Conservation (phyloP, 495 filamentous ascomycete genomes). For the Tuber microsphaerosporum region DNA sequence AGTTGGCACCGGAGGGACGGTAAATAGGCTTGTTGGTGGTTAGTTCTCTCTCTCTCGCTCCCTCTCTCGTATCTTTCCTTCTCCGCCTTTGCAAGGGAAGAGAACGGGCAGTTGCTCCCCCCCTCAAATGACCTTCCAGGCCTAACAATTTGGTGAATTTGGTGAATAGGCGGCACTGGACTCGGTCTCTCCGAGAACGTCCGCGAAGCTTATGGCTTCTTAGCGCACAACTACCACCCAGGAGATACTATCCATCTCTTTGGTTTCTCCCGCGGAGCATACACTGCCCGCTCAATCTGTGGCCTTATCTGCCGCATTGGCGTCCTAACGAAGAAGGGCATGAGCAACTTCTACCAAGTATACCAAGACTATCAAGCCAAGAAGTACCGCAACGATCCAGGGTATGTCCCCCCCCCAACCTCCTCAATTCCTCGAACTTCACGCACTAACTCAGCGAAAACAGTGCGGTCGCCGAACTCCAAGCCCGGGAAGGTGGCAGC, state of each 20-base stretch:
- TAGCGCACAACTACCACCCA: slow-evolving; percentile 59
- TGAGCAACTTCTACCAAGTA: slow-evolving; percentile 58
- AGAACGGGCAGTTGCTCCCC: neutral
- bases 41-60: slow-evolving; percentile 5
- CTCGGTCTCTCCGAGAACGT: slow-evolving; percentile 48
- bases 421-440: too few relatives aligned
- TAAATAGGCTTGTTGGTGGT: slow-evolving; percentile 49
- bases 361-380: slow-evolving; percentile 47
- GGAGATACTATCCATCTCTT: slow-evolving; percentile 66
- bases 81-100: neutral
- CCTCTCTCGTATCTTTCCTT: neutral
- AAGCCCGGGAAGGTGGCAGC: slow-evolving; percentile 19
- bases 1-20: slow-evolving; percentile 47
- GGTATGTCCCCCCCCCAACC: slow-evolving; percentile 10
- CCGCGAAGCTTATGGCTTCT: slow-evolving; percentile 61
- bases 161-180: slow-evolving; percentile 19
- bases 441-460: neutral
- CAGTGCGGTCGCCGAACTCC: slow-evolving; percentile 17
- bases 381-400: slow-evolving; percentile 12
- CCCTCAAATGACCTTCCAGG: neutral
- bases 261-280: slow-evolving; percentile 67
- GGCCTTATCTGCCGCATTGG: slow-evolving; percentile 58
- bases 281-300: slow-evolving; percentile 60
- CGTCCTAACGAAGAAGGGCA: slow-evolving; percentile 57
- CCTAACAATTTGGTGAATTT: neutral